Evolutionary conservation across 2,329 filamentous ascomycete genomes (phyloP).

Genomic region (Myriosclerotinia scirpicola): DNA sequence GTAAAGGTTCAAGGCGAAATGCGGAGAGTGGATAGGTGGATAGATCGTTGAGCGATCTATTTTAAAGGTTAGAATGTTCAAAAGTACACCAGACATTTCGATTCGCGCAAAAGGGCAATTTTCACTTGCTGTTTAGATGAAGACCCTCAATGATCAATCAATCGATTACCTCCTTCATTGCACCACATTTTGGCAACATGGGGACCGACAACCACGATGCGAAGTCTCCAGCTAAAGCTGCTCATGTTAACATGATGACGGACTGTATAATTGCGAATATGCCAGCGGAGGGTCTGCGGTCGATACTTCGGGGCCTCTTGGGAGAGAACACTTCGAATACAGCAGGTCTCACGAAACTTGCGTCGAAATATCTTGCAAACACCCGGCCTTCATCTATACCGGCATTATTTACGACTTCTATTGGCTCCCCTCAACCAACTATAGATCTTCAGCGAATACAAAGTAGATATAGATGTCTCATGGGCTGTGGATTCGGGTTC

Average conservation of each 20-base stretch:
- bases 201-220: neutral
- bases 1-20: neutral
- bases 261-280: constrained; percentile 49
- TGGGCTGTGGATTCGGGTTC: constrained; percentile 41
- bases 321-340: constrained; percentile 40
- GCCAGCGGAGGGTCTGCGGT: constrained; percentile 44
- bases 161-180: neutral
- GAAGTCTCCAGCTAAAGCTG: constrained; percentile 32
- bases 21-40: neutral
- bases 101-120: neutral
- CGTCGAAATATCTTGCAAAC: constrained; percentile 37
- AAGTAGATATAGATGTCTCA: constrained; percentile 38
- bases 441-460: constrained; percentile 28
- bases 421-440: constrained; percentile 11
- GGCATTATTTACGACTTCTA: constrained; percentile 24
- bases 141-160: constrained; percentile 11
- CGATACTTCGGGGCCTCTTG: constrained; percentile 42
- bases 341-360: constrained; percentile 40
- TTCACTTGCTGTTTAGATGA: neutral
- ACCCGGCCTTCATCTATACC: constrained; percentile 30
- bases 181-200: constrained; percentile 12
- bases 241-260: constrained; percentile 51
- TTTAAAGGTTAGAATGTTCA: neutral
- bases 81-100: neutral
- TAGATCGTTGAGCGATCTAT: neutral